phyloP scores from a whole-genome alignment of 2,329 filamentous ascomycete species.

The Fusarium virguliforme region DNA sequence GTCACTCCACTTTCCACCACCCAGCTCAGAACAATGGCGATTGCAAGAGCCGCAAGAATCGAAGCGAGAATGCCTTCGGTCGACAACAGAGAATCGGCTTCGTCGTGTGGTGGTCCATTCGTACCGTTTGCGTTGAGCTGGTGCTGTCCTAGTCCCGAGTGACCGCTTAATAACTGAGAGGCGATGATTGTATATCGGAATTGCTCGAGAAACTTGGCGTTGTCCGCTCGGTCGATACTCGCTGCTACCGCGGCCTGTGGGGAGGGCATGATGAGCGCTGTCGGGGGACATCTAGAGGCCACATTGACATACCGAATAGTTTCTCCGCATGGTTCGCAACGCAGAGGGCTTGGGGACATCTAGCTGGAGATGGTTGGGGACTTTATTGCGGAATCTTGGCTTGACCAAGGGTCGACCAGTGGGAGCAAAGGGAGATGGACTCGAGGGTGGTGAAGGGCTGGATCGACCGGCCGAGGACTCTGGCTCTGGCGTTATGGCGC shows the following conservation, averaged over 20 bases:
- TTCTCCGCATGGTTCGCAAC: slow-evolving; percentile 64
- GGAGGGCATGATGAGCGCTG: slow-evolving; percentile 19
- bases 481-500: slow-evolving; percentile 56
- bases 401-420: slow-evolving; percentile 70
- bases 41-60: slow-evolving; percentile 69
- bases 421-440: slow-evolving; percentile 70
- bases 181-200: slow-evolving; percentile 95
- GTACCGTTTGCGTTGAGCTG: slow-evolving; percentile 45
- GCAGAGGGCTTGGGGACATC: slow-evolving; percentile 58
- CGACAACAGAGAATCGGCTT: slow-evolving; percentile 56
- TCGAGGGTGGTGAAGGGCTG: slow-evolving; percentile 64
- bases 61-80: slow-evolving; percentile 67
- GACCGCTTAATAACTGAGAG: slow-evolving; percentile 86
- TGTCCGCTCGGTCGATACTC: slow-evolving; percentile 82
- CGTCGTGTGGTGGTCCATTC: slow-evolving; percentile 24
- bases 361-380: slow-evolving; percentile 62
- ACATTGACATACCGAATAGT: slow-evolving; percentile 65
- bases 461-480: slow-evolving; percentile 54
- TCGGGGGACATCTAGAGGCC: background rate
- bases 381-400: slow-evolving; percentile 68
- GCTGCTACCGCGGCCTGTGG: slow-evolving; percentile 78
- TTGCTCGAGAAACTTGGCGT: slow-evolving; percentile 88
- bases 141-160: slow-evolving; percentile 65
- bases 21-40: slow-evolving; percentile 83
- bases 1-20: slow-evolving; percentile 70